Evolutionary conservation across 164 flowering plant genomes (phyloP), one percentile per base, ranked within the genome.

Genomic region (Sextonia rubra): DNA sequence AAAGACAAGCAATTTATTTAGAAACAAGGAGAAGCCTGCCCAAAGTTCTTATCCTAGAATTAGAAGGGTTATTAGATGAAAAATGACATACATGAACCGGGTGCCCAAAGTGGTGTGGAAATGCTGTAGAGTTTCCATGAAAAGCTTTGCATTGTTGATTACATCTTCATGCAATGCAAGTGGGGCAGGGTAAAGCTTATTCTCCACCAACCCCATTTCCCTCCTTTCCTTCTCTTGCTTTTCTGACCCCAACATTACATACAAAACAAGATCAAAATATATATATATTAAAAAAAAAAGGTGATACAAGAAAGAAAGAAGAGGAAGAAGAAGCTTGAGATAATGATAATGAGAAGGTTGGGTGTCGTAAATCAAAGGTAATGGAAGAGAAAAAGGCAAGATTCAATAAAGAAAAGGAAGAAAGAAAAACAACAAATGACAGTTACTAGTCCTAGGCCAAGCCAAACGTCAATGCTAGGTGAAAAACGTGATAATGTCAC

Each of bases 81-180:
- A 24, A 72, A 56, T 66, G n/a, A 47, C 81, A 66, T 84, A 91
- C 96, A 84, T 82, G 71, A 89, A 83, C 74, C 83, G 87, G 75
- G 93, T 83, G 69, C 87, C 86, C 79, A 91, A 48, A 11, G 68
- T 1, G 63, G 77, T 80, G 64, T 91, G 97, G 67, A 89, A 88
- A 44, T 80, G 81, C 68, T 85, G 74, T 68, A 89, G 86, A 25
- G 90, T 85, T 68, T 89, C 86, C 82, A 84, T 82, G 77, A 91
- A 91, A 30, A 81, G 73, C 47, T 66, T 66, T 0, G 84, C 79
- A 65, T 84, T 80, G 23, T 72, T 72, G 37, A 83, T 82, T 69
- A 87, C 80, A 3, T 81, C 91, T 6, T 89, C 90, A 63, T 91
- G 97, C 24, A 87, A 67, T 8, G 89, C 88, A 4, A 89, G 78